Evolutionary conservation across 2,329 filamentous ascomycete species (phyloP).

Genomic region (Penicillium sclerotigenum): DNA sequence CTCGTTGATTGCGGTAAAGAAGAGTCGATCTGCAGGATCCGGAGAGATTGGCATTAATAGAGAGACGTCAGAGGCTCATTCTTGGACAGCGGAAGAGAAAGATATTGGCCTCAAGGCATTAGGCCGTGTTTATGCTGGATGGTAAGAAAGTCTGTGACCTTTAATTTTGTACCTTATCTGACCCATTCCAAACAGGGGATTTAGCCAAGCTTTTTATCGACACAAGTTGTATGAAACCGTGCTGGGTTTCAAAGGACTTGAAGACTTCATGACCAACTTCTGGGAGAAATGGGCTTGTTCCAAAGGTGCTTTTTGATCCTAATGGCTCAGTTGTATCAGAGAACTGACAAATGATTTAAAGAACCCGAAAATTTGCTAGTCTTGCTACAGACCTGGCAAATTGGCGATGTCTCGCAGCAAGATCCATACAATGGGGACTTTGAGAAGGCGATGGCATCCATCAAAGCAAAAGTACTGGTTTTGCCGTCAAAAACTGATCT

Average conservation of each 20-base stretch:
- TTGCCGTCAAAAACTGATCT: slow-evolving; percentile 71
- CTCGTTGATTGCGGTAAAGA: slow-evolving; percentile 57
- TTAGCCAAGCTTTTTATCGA: slow-evolving; percentile 75
- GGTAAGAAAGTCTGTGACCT: slow-evolving; percentile 33
- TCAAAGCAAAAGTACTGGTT: slow-evolving; percentile 70
- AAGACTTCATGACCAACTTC: slow-evolving; percentile 70
- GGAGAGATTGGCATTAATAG: slow-evolving; percentile 45
- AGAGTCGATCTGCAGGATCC: slow-evolving; percentile 52
- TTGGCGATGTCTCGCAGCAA: slow-evolving; percentile 66
- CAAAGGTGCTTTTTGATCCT: slow-evolving; percentile 49
- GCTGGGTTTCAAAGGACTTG: slow-evolving; percentile 65
- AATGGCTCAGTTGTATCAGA: neutral
- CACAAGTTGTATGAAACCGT: slow-evolving; percentile 63
- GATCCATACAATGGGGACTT: slow-evolving; percentile 67
- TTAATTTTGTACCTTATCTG: neutral
- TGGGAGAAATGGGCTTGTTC: slow-evolving; percentile 73
- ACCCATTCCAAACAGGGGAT: slow-evolving; percentile 53
- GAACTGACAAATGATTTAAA: slow-evolving; percentile 17
- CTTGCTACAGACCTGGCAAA: slow-evolving; percentile 78
- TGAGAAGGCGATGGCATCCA: slow-evolving; percentile 61
- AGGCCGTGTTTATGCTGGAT: slow-evolving; percentile 72
- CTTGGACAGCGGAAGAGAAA: slow-evolving; percentile 55
- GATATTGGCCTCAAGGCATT: slow-evolving; percentile 65
- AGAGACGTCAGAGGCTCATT: slow-evolving; percentile 39
- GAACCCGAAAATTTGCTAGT: slow-evolving; percentile 71